Percentiles rank a stretch among this genome's conserved stretches.
Evolutionary conservation across 306 rosid genomes (phyloP).

Genomic region (Castanea sativa): DNA sequence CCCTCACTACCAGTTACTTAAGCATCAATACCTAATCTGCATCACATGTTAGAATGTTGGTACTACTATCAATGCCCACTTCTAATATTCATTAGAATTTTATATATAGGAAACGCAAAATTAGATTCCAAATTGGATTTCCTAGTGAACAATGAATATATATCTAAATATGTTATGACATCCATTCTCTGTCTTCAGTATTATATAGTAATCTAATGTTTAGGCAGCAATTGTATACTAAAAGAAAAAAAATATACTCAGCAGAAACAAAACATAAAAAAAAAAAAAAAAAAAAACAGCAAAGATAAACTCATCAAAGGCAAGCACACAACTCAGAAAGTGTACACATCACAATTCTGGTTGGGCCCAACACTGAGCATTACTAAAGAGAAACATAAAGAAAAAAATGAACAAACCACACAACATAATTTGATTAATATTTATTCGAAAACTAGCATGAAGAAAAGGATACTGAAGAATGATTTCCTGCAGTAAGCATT

Average conservation of each 20-base stretch:
- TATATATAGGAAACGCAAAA: not conserved
- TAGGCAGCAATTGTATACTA: not conserved
- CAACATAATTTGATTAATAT: constrained; percentile 9
- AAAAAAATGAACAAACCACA: constrained; percentile 9
- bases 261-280: not conserved
- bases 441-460: constrained; percentile 12
- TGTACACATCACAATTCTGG: not conserved
- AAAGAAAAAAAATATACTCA: not conserved
- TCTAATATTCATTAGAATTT: too few relatives aligned
- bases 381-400: not conserved
- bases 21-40: not conserved
- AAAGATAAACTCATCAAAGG: not conserved
- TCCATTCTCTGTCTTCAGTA: too few relatives aligned
- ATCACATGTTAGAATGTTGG: too few relatives aligned
- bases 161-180: not conserved
- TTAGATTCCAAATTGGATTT: not conserved
- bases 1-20: not conserved
- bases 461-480: constrained; percentile 86
- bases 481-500: constrained; percentile 88
- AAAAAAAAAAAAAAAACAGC: not conserved
- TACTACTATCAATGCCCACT: too few relatives aligned
- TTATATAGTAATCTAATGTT: not conserved
- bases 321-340: not conserved
- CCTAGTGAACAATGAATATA: not conserved
- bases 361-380: not conserved